Evolutionary conservation across 78 protist genomes (phyloP), one percentile per base, ranked within the genome.

Genomic region (Polysphondylium violaceum): DNA sequence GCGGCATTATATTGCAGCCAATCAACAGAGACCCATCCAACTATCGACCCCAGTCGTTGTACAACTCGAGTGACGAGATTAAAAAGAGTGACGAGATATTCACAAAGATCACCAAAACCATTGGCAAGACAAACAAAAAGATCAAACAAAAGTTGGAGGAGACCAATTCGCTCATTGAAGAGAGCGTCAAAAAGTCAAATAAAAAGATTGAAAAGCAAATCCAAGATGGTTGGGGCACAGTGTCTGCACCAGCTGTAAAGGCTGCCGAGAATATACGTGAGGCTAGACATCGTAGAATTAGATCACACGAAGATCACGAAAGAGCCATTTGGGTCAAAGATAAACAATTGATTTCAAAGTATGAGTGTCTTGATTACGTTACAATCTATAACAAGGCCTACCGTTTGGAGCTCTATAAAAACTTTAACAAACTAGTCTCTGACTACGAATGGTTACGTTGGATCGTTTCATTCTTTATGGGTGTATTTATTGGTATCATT

Each of bases 361-460:
- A 69, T 81, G 90, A 81, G 29, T 81, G 90, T 43, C 27, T 81
- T 23, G 90, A 81, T 43, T 81, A 81, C 14, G 74, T 81, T 3
- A 81, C 90, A 9, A 81, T 81, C 43, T 81, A 81, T 44, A 81
- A 81, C 19, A 67, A 81, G 41, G 90, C 90, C 2, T 71, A 81
- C 33, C 90, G 90, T 69, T 27, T 58, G 38, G 90, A 81, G 21
- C 25, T 81, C 23, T 81, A 63, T 56, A 81, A 69, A 25, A 81
- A 81, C 47, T 81, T 81, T 31, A 53, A 60, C 40, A 53, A 69
- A 43, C 40, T 81, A 16, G 90, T 43, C 19, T 81, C 90, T 0
- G 75, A 58, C 27, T 23, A 90, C 25, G 75, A 78, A 65, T 51
- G 60, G 64, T 56, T 58, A 50, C 95, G 89, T 60, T 91, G 95